Evolutionary conservation across 352 stramenopile genomes (phyloP).

Genomic region (Blastocystis sp.): DNA sequence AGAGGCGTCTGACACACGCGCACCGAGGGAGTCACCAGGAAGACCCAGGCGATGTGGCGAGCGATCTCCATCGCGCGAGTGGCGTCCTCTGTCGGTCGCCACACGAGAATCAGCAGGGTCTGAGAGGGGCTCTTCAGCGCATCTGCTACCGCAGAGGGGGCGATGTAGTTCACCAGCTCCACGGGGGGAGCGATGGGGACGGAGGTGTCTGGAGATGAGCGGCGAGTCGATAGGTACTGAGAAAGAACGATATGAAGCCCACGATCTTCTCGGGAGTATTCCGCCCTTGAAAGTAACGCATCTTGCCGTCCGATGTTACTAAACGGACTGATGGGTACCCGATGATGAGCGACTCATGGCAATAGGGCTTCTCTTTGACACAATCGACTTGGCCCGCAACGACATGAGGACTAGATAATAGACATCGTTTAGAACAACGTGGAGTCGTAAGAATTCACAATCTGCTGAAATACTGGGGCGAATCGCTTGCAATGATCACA

Average conservation of each 20-base stretch:
- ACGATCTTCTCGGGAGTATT: background rate
- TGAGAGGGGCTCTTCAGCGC: background rate
- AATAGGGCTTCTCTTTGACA: background rate
- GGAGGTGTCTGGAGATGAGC: background rate
- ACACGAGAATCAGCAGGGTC: background rate
- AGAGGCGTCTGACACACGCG: background rate
- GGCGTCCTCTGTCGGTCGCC: background rate
- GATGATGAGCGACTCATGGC: background rate
- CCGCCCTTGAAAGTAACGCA: background rate
- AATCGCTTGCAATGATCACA: constrained; percentile 43
- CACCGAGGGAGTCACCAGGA: background rate
- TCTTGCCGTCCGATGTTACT: background rate
- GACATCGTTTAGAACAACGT: background rate
- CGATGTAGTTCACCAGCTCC: background rate
- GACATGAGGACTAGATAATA: background rate
- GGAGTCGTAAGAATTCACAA: constrained; percentile 15
- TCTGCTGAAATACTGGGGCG: background rate
- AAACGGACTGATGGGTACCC: background rate
- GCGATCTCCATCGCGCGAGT: background rate
- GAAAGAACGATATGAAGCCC: background rate
- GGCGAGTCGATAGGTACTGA: background rate
- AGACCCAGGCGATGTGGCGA: background rate
- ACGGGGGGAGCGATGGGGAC: background rate
- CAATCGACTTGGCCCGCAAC: background rate
- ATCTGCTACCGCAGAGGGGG: background rate